Percentiles rank a stretch among this genome's conserved stretches.
Evolutionary conservation across 805 yeast species (phyloP).

Genomic region (Teunomyces tritomae): DNA sequence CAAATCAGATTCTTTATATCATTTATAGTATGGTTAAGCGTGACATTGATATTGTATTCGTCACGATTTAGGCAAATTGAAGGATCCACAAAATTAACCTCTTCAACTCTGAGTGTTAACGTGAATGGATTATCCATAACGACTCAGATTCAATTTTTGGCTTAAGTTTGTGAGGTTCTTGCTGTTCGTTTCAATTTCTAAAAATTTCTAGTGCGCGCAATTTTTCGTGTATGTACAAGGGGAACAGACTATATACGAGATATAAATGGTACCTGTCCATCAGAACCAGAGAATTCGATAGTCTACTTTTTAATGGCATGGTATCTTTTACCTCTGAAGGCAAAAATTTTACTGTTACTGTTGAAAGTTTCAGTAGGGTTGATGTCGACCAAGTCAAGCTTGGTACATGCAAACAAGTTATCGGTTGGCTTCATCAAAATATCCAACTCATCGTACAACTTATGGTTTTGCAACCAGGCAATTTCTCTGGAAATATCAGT

Average conservation of each 20-base stretch:
- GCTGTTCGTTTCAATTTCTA: neutral
- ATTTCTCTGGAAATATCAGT: conserved; percentile 69
- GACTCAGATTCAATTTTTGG: neutral
- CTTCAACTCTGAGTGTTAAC: conserved; percentile 10
- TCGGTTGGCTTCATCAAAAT: conserved; percentile 69
- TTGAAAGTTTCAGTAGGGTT: conserved; percentile 93
- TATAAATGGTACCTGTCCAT: conserved; percentile 3
- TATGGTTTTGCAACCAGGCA: conserved; percentile 66
- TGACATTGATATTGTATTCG: conserved; percentile 14
- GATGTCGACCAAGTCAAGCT: conserved; percentile 90
- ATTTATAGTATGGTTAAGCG: conserved; percentile 21
- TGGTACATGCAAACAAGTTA: conserved; percentile 80
- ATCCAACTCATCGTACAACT: conserved; percentile 66
- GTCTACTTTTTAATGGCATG: conserved; percentile 59
- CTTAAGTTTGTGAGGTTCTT: neutral
- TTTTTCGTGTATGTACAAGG: conserved; percentile 6
- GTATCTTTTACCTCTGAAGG: conserved; percentile 94
- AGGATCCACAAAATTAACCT: conserved; percentile 5
- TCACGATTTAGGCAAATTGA: neutral
- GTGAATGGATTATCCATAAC: conserved; percentile 20
- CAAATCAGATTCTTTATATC: conserved; percentile 29
- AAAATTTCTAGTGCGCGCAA: neutral
- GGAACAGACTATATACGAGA: conserved; percentile 3
- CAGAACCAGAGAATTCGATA: neutral
- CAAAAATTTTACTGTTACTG: conserved; percentile 86